phyloP scores from a whole-genome alignment of 768 basidiomycete genomes.

The Mycena maculata region DNA sequence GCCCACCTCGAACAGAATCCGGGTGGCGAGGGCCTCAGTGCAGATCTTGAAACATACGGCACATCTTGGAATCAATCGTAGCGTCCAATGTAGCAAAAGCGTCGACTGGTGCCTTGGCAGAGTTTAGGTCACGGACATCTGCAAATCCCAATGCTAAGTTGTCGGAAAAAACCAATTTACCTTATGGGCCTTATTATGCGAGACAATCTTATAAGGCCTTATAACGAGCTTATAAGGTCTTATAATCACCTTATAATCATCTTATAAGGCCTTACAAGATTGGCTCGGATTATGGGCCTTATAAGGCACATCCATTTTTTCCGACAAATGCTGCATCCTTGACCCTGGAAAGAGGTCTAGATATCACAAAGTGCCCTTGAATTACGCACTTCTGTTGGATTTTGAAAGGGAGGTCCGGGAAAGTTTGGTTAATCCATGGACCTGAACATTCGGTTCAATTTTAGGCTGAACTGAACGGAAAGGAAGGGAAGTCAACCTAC shows the following conservation, averaged over 20 bases:
- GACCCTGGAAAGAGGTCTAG: background rate
- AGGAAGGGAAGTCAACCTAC: background rate
- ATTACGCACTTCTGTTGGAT: background rate
- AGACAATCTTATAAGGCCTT: no score
- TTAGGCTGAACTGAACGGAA: background rate
- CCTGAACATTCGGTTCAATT: background rate
- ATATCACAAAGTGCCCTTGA: background rate
- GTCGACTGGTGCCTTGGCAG: background rate
- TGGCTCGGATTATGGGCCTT: no score
- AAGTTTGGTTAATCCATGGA: conserved; percentile 13
- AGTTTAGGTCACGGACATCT: background rate
- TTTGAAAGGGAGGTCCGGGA: background rate
- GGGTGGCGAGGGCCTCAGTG: conserved; percentile 21
- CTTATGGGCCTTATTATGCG: no score
- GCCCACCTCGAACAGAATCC: conserved; percentile 8
- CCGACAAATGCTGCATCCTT: background rate
- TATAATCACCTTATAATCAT: no score
- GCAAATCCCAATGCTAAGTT: background rate
- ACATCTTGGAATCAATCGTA: conserved; percentile 4
- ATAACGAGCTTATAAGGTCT: no score
- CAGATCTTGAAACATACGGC: conserved; percentile 36
- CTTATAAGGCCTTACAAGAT: no score
- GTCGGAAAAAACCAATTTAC: no score
- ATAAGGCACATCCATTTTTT: no score
- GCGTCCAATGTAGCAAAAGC: conserved; percentile 11